phyloP scores from a whole-genome alignment of 345 rosid genomes.

The Lumnitzera racemosa region DNA sequence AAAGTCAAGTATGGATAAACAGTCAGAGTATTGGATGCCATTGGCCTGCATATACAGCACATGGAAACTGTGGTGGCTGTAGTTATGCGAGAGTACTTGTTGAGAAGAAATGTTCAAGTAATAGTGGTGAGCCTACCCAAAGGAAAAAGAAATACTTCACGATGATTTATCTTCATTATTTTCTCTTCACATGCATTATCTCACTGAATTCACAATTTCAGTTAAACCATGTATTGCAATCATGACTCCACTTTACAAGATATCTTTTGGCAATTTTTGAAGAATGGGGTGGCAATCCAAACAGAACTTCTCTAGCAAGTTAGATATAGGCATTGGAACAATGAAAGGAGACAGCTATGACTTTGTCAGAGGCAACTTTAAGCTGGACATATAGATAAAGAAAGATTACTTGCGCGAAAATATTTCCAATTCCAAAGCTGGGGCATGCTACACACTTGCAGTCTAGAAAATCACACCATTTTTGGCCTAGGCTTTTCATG shows the following conservation, averaged over 20 bases:
- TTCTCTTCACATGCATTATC: not conserved
- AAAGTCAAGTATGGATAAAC: conserved; percentile 83
- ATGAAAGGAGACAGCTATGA: no score
- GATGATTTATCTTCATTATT: not conserved
- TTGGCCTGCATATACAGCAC: conserved; percentile 66
- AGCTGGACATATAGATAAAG: no score
- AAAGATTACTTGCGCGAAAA: no score
- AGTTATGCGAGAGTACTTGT: conserved; percentile 53
- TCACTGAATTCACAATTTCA: conserved; percentile 12
- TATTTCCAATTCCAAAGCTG: no score
- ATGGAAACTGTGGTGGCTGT: conserved; percentile 63
- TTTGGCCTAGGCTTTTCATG: no score
- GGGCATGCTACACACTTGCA: no score
- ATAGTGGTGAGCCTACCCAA: conserved; percentile 79
- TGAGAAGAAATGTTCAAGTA: conserved; percentile 44
- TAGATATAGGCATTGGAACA: no score
- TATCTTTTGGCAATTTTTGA: conserved; percentile 39
- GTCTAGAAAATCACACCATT: no score
- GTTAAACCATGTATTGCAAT: conserved; percentile 82
- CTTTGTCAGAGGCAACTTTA: no score
- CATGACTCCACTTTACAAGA: conserved; percentile 68
- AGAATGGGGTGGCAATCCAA: conserved; percentile 73
- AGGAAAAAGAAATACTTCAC: conserved; percentile 26
- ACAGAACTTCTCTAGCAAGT: conserved; percentile 37
- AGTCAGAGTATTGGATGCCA: conserved; percentile 86